A percentile compares a stretch with the other conserved stretches of the same genome.
phyloP scores from a whole-genome alignment of 2,329 filamentous ascomycete species.

The Talaromyces amestolkiae region DNA sequence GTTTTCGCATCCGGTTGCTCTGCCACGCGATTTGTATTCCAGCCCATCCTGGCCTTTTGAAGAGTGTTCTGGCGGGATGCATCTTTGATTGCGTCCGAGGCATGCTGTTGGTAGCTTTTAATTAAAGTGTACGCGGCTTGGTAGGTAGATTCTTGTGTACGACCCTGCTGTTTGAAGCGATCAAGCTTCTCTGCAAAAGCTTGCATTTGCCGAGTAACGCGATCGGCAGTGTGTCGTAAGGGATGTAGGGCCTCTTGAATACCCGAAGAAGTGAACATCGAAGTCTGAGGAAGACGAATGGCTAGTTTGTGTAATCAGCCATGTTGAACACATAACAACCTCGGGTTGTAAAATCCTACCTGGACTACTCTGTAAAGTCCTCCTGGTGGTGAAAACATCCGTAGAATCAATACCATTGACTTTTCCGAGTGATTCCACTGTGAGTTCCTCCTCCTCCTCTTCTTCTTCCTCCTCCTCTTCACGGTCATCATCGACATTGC shows the following conservation, averaged over 20 bases:
- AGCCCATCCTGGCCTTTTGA: constrained; percentile 38
- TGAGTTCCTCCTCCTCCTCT: constrained; percentile 25
- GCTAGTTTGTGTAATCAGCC: constrained; percentile 6
- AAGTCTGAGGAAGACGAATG: constrained; percentile 24
- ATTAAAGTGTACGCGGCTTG: constrained; percentile 67
- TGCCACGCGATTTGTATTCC: constrained; percentile 25
- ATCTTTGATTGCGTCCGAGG: constrained; percentile 51
- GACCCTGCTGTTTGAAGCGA: constrained; percentile 61
- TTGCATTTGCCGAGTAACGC: constrained; percentile 78
- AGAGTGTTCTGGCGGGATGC: constrained; percentile 40
- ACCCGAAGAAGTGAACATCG: constrained; percentile 46
- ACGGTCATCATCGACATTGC: constrained; percentile 22
- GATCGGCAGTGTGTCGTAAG: constrained; percentile 63
- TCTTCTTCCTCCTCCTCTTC: constrained; percentile 29
- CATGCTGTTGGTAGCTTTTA: constrained; percentile 60
- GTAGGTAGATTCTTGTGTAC: constrained; percentile 46
- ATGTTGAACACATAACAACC: neutral
- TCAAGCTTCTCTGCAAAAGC: constrained; percentile 81
- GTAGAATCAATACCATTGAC: constrained; percentile 29
- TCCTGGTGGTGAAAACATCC: constrained; percentile 17
- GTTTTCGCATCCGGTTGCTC: constrained; percentile 25
- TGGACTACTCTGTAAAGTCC: constrained; percentile 16
- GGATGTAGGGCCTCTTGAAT: constrained; percentile 56
- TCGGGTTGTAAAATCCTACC: constrained; percentile 1
- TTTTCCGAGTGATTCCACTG: constrained; percentile 29